These are phyloP conservation scores for Aspergillus bombycis DNA, from an alignment of 2,329 filamentous ascomycete genomes.

Conservation along the genomic window DNA sequence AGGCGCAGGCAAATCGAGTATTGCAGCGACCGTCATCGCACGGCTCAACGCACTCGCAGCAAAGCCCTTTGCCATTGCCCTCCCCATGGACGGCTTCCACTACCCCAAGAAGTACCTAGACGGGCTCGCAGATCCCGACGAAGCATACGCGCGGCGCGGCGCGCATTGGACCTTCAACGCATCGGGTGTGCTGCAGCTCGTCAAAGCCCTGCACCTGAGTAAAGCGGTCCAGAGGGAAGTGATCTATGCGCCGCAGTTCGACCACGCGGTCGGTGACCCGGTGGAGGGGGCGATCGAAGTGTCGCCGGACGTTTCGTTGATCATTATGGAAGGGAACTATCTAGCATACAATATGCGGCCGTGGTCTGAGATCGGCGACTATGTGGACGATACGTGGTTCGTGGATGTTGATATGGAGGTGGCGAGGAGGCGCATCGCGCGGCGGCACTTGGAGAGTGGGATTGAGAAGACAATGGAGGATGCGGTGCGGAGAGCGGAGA, in stretches of 20 bases:
- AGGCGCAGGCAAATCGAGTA: too few relatives aligned
- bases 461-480: too few relatives aligned
- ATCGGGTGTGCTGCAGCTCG: background rate
- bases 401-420: too few relatives aligned
- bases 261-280: conserved; percentile 7
- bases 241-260: conserved; percentile 7
- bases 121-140: background rate
- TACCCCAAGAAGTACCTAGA: conserved; percentile 5
- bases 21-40: too few relatives aligned
- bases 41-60: background rate
- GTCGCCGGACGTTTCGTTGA: background rate
- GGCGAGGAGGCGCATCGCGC: too few relatives aligned
- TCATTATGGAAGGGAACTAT: too few relatives aligned
- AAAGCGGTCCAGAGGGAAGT: background rate
- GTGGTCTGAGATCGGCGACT: too few relatives aligned
- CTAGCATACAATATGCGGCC: too few relatives aligned
- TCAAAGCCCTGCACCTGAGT: conserved; percentile 1
- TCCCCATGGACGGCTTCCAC: conserved; percentile 10
- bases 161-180: conserved; percentile 8
- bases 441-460: too few relatives aligned
- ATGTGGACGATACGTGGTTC: too few relatives aligned
- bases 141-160: conserved; percentile 4
- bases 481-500: background rate
- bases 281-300: background rate
- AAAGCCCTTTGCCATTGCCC: background rate